Conservation (phyloP, 371 early-diverging fungal genomes). For the Zancudomyces culisetae region DNA sequence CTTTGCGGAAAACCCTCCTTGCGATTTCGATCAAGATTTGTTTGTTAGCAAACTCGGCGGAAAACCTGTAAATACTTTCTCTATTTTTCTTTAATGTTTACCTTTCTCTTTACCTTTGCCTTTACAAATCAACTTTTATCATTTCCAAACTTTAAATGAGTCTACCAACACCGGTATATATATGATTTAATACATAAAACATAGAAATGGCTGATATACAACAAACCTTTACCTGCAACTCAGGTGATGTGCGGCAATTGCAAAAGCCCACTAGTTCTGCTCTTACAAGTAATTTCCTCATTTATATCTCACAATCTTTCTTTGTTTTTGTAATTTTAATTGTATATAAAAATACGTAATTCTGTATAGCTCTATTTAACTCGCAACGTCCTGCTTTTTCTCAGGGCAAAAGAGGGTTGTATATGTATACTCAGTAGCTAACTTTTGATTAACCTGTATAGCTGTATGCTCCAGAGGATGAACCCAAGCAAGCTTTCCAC, state of each 20-base stretch:
- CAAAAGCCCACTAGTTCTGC: conserved; percentile 49
- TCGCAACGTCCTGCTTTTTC: not conserved
- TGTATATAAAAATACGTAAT: no score
- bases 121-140: not conserved
- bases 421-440: no score
- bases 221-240: conserved; percentile 36
- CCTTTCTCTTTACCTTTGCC: no score
- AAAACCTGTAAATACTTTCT: conserved; percentile 48
- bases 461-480: conserved; percentile 86
- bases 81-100: no score
- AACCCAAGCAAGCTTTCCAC: conserved; percentile 69
- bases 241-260: conserved; percentile 59
- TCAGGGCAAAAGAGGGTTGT: not conserved
- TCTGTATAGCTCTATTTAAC: no score
- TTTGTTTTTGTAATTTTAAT: not conserved
- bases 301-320: not conserved
- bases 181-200: no score
- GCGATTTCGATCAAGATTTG: conserved; percentile 33
- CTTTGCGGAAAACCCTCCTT: conserved; percentile 45
- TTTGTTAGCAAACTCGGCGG: conserved; percentile 85
- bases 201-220: conserved; percentile 73
- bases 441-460: conserved; percentile 12
- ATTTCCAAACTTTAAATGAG: not conserved
- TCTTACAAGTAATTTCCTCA: conserved; percentile 51
- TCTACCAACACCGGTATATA: no score